These are phyloP conservation scores for Lactifluus hygrophoroides DNA, from an alignment of 768 basidiomycete genomes.

Conservation along the genomic window DNA sequence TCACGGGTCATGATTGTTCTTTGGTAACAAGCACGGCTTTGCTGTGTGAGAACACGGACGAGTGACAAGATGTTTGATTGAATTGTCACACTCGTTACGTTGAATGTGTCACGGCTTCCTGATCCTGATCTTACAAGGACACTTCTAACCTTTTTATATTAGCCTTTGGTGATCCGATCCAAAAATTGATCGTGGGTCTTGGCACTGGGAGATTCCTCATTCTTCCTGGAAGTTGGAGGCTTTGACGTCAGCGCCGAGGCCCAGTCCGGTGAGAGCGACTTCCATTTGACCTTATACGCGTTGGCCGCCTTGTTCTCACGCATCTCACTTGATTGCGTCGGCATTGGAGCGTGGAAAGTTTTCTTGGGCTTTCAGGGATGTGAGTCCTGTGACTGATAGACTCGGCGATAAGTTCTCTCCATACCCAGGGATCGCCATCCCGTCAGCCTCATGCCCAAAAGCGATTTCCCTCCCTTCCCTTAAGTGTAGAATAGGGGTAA, in stretches of 20 bases:
- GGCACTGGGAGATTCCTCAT: neutral
- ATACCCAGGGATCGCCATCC: neutral
- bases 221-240: constrained; percentile 6
- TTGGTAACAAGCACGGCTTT: neutral
- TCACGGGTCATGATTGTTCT: constrained; percentile 18
- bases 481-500: no score
- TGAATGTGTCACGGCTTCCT: neutral
- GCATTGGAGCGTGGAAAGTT: constrained; percentile 1
- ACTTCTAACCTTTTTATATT: constrained; percentile 17
- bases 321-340: neutral
- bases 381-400: constrained; percentile 3
- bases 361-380: neutral
- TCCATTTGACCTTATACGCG: constrained; percentile 19
- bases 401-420: constrained; percentile 5
- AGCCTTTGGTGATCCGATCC: constrained; percentile 20
- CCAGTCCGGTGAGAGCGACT: constrained; percentile 5
- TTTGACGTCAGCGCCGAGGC: constrained; percentile 20
- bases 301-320: constrained; percentile 7
- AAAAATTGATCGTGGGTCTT: constrained; percentile 20
- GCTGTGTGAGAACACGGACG: neutral
- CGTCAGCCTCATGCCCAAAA: neutral
- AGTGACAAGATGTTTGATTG: neutral
- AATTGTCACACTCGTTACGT: constrained; percentile 1
- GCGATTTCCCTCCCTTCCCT: neutral
- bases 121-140: constrained; percentile 5